Conservation (phyloP, 352 stramenopile genomes). For the Phytophthora ohioensis region DNA sequence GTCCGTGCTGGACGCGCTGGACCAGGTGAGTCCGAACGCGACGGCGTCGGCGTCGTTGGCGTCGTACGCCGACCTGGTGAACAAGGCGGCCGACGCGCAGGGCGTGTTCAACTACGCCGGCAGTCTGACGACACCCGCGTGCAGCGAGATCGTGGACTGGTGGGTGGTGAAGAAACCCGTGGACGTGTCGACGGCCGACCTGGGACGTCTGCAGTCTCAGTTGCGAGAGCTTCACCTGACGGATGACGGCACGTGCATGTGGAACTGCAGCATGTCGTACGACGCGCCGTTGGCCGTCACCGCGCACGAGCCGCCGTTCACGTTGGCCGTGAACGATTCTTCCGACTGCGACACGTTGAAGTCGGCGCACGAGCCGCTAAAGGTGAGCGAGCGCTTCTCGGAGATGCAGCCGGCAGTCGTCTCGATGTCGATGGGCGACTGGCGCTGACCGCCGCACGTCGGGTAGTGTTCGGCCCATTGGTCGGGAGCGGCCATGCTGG, state of each 20-base stretch:
- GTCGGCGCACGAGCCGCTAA: slow-evolving; percentile 32
- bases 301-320: slow-evolving; percentile 26
- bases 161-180: slow-evolving; percentile 59
- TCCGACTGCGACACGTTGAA: slow-evolving; percentile 37
- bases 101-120: slow-evolving; percentile 60
- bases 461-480: slow-evolving; percentile 9
- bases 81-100: slow-evolving; percentile 14
- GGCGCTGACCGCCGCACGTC: slow-evolving; percentile 29
- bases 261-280: slow-evolving; percentile 48
- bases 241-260: slow-evolving; percentile 50
- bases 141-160: slow-evolving; percentile 16
- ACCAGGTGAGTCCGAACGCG: slow-evolving; percentile 26
- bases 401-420: slow-evolving; percentile 1
- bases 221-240: slow-evolving; percentile 34
- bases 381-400: slow-evolving; percentile 26
- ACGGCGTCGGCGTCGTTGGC: slow-evolving; percentile 14
- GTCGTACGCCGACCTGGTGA: slow-evolving; percentile 33
- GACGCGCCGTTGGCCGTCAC: slow-evolving; percentile 14
- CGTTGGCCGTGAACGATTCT: slow-evolving; percentile 34
- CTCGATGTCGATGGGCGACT: slow-evolving; percentile 52
- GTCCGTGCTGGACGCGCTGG: slow-evolving; percentile 36
- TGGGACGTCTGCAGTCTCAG: slow-evolving; percentile 35
- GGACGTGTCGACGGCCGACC: slow-evolving; percentile 42
- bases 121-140: slow-evolving; percentile 63
- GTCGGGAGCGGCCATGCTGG: not conserved